A percentile compares a stretch with the other conserved stretches of the same genome.
phyloP scores from a whole-genome alignment of 495 filamentous ascomycete genomes.

The Chaetomidium leptoderma region DNA sequence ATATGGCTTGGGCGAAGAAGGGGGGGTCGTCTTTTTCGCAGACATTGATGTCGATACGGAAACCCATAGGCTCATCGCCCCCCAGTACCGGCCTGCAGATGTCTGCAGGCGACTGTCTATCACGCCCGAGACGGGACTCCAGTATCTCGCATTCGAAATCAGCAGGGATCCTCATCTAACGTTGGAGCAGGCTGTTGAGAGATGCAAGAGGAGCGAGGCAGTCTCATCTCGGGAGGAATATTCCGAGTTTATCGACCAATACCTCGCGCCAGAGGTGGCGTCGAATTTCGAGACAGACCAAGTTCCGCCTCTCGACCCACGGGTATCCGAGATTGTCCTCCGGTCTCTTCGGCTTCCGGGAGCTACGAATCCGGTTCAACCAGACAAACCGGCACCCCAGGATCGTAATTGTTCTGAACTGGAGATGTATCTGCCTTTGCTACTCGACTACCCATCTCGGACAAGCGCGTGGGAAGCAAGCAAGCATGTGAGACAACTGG shows the following conservation, averaged over 20 bases:
- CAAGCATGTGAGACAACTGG: conserved; percentile 49
- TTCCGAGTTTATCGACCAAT: conserved; percentile 43
- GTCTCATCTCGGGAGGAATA: conserved; percentile 30
- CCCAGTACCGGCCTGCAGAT: conserved; percentile 33
- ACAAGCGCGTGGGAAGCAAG: conserved; percentile 63
- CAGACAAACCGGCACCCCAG: not conserved
- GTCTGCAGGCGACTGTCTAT: conserved; percentile 40
- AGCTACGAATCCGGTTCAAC: not conserved
- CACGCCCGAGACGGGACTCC: conserved; percentile 24
- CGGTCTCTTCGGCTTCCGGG: conserved; percentile 26
- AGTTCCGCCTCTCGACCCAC: conserved; percentile 38
- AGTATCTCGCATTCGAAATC: conserved; percentile 40
- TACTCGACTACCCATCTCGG: conserved; percentile 55
- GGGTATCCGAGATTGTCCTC: conserved; percentile 47
- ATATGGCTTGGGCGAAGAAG: conserved; percentile 55
- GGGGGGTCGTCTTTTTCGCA: conserved; percentile 56
- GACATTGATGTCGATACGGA: conserved; percentile 38
- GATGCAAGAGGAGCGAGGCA: conserved; percentile 22
- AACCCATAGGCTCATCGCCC: conserved; percentile 29
- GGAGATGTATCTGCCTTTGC: conserved; percentile 55
- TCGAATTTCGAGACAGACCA: not conserved
- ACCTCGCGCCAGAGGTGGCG: conserved; percentile 27
- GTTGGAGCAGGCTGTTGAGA: conserved; percentile 30
- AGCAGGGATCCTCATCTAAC: conserved; percentile 30
- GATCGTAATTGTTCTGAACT: conserved; percentile 14